Evolutionary conservation across 169 alveolate species (phyloP).

Genomic region (Hepatocystis sp.): DNA sequence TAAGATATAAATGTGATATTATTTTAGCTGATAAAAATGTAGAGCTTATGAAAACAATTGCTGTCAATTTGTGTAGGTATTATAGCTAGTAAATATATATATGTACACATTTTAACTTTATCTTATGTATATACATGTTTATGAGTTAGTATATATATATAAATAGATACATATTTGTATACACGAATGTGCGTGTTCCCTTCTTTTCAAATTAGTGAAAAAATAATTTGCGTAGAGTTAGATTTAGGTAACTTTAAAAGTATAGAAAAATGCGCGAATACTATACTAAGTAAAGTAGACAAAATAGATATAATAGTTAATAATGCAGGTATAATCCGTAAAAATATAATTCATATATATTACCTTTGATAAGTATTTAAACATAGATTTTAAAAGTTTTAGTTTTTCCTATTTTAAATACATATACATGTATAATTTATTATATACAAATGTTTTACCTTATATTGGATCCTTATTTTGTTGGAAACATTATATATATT

Average conservation of each 20-base stretch:
- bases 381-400: too few species aligned
- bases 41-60: constrained; percentile 35
- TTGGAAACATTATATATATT: too few species aligned
- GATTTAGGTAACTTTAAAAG: constrained; percentile 49
- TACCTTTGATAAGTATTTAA: too few species aligned
- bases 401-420: too few species aligned
- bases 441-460: too few species aligned
- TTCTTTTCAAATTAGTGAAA: constrained; percentile 16
- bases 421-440: too few species aligned
- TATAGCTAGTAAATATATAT: constrained; percentile 25
- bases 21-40: constrained; percentile 44
- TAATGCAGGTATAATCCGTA: constrained; percentile 39
- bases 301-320: constrained; percentile 66
- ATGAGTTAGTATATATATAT: neutral
- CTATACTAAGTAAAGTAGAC: constrained; percentile 30
- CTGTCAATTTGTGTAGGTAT: constrained; percentile 12
- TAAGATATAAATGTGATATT: constrained; percentile 44
- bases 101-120: neutral
- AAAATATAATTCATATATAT: too few species aligned
- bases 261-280: constrained; percentile 51
- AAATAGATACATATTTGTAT: neutral
- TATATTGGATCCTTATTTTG: too few species aligned
- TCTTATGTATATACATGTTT: neutral
- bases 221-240: constrained; percentile 36
- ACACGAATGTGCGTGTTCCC: neutral